Conservation (phyloP, 2,329 filamentous ascomycete species). For the Aspergillus quadricinctus region DNA sequence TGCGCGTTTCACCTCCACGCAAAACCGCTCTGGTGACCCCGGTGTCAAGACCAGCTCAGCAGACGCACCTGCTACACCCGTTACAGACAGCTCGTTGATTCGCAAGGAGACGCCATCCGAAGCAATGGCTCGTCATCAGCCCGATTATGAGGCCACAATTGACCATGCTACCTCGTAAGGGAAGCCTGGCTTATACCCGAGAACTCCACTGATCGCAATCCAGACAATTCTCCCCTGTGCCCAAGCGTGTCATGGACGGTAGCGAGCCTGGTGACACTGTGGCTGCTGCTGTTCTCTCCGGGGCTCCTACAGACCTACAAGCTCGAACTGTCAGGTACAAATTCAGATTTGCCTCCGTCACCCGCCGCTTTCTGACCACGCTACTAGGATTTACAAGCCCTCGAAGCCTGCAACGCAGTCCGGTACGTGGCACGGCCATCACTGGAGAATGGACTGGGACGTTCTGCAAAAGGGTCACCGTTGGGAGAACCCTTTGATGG, state of each 20-base stretch:
- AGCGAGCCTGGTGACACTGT: conserved; percentile 73
- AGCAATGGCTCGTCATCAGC: conserved; percentile 61
- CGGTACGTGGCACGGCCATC: conserved; percentile 74
- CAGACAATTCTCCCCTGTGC: conserved; percentile 86
- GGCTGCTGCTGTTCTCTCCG: conserved; percentile 81
- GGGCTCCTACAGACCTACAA: conserved; percentile 89
- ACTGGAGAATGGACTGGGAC: conserved; percentile 99
- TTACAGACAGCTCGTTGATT: conserved; percentile 44
- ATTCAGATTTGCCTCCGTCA: neutral
- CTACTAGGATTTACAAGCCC: conserved; percentile 78
- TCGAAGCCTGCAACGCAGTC: conserved; percentile 96
- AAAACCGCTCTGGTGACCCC: conserved; percentile 45
- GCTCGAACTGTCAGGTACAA: conserved; percentile 85
- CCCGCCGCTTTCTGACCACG: conserved; percentile 9
- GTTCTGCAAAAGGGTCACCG: conserved; percentile 85
- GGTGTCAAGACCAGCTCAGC: conserved; percentile 49
- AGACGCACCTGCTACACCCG: conserved; percentile 40
- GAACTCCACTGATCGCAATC: conserved; percentile 22
- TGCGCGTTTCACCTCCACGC: conserved; percentile 37
- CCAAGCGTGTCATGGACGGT: conserved; percentile 83
- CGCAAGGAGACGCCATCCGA: conserved; percentile 48
- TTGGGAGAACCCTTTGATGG: conserved; percentile 98
- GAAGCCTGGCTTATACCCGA: conserved; percentile 1
- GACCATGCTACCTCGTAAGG: conserved; percentile 90
- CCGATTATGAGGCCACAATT: conserved; percentile 73